Conservation (phyloP, 2,329 filamentous ascomycete species). For the Monilinia laxa region DNA sequence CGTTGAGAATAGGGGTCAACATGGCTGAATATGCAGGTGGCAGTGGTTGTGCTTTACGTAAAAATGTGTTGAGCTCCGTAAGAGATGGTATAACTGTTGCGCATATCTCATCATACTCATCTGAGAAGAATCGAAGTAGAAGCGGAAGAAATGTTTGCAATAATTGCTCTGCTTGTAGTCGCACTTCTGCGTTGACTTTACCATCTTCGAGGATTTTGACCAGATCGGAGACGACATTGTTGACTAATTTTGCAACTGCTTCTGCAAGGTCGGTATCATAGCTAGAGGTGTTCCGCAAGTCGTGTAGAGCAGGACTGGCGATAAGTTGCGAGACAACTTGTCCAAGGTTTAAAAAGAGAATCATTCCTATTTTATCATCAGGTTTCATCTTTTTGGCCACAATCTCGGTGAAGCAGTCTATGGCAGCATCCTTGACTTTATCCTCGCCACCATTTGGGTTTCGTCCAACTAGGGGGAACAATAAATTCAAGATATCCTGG, state of each 20-base stretch:
- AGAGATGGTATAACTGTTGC: conserved; percentile 92
- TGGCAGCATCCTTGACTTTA: conserved; percentile 83
- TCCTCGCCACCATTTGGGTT: conserved; percentile 63
- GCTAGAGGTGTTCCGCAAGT: conserved; percentile 74
- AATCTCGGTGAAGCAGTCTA: conserved; percentile 94
- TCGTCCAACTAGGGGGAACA: conserved; percentile 86
- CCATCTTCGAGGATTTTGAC: conserved; percentile 78
- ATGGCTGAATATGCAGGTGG: conserved; percentile 75
- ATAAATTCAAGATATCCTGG: conserved; percentile 76
- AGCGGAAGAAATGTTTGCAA: conserved; percentile 82
- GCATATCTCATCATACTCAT: conserved; percentile 98
- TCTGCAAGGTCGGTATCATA: conserved; percentile 97
- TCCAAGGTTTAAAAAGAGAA: conserved; percentile 82
- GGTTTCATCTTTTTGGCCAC: conserved; percentile 98
- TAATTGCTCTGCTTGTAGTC: conserved; percentile 74
- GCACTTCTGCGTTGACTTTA: conserved; percentile 60
- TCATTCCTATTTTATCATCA: conserved; percentile 89
- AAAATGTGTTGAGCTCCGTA: conserved; percentile 86
- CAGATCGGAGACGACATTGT: conserved; percentile 83
- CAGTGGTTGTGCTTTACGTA: conserved; percentile 77
- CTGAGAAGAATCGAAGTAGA: conserved; percentile 89
- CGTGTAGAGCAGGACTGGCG: conserved; percentile 74
- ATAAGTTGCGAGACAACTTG: conserved; percentile 85
- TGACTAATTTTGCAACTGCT: conserved; percentile 91
- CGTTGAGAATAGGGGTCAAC: conserved; percentile 83